These are phyloP conservation scores for Termitomyces sp. DNA, from an alignment of 768 basidiomycete species.

Conservation along the genomic window DNA sequence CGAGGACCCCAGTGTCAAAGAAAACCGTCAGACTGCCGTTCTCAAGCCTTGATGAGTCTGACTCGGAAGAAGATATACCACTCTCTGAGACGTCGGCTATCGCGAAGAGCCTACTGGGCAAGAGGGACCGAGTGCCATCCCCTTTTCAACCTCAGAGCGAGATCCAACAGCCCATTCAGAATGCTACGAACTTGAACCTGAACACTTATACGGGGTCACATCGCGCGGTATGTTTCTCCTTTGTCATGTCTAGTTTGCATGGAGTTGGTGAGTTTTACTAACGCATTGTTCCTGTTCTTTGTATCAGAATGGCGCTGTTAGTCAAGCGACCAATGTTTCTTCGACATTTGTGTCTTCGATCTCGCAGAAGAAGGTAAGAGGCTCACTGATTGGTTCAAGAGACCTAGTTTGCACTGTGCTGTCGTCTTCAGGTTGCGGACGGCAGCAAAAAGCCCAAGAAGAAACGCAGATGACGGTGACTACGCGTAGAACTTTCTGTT, in stretches of 20 bases:
- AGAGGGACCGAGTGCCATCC: conserved; percentile 9
- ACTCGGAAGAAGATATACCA: conserved; percentile 14
- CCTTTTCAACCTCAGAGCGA: not conserved
- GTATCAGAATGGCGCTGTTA: not conserved
- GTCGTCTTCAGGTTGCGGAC: not conserved
- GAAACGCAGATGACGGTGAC: conserved; percentile 4
- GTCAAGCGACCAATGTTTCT: not conserved
- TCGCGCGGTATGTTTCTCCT: conserved; percentile 8
- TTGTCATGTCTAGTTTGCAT: not conserved
- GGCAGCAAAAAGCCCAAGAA: conserved; percentile 1
- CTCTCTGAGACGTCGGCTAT: conserved; percentile 10
- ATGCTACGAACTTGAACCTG: not conserved
- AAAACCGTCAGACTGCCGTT: not conserved
- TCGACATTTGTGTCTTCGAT: not conserved
- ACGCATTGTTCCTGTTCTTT: not conserved
- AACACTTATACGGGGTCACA: conserved; percentile 1
- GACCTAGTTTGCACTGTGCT: not conserved
- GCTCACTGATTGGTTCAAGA: not conserved
- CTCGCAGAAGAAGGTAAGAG: conserved; percentile 5
- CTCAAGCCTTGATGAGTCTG: conserved; percentile 8
- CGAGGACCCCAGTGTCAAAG: not conserved
- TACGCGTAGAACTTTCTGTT: not conserved
- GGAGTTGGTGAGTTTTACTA: not conserved
- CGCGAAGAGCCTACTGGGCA: conserved; percentile 5
- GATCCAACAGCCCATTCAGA: not conserved